These are phyloP conservation scores for Glycine latifolia DNA, from an alignment of 306 rosid genomes.

Conservation along the genomic window DNA sequence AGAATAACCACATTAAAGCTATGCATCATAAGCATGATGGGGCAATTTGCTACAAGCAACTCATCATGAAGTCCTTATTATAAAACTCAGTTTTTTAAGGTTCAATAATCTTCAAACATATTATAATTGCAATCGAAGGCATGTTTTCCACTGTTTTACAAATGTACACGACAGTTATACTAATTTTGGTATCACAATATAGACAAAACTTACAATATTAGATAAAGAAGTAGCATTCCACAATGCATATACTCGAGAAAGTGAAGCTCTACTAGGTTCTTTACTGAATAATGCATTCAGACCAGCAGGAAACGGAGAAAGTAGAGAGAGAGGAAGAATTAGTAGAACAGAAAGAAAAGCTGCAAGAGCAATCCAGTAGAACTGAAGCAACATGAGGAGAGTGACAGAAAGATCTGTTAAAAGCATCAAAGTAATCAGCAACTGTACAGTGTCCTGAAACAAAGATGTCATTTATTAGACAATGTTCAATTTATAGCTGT, in stretches of 20 bases:
- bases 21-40: slow-evolving; percentile 19
- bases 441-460: slow-evolving; percentile 90
- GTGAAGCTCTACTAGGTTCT: slow-evolving; percentile 92
- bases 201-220: slow-evolving; percentile 79
- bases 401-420: slow-evolving; percentile 89
- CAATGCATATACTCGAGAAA: slow-evolving; percentile 89
- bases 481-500: slow-evolving; percentile 25
- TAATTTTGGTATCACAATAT: slow-evolving; percentile 21
- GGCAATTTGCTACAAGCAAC: slow-evolving; percentile 7
- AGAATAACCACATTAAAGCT: not conserved
- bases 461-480: slow-evolving; percentile 51
- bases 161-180: not conserved
- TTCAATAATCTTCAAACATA: slow-evolving; percentile 16
- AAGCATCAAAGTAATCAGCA: slow-evolving; percentile 80
- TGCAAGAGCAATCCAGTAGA: slow-evolving; percentile 95
- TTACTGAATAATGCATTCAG: slow-evolving; percentile 94
- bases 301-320: slow-evolving; percentile 98
- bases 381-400: slow-evolving; percentile 91
- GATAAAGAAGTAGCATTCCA: slow-evolving; percentile 94
- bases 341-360: slow-evolving; percentile 91
- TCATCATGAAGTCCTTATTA: too few relatives aligned
- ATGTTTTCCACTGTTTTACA: slow-evolving; percentile 28
- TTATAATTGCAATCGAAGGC: slow-evolving; percentile 5
- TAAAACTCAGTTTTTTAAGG: not conserved
- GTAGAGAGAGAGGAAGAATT: slow-evolving; percentile 88